A percentile compares a stretch with the other conserved stretches of the same genome.
Evolutionary conservation across 805 yeast species (phyloP).

Genomic region (Saturnispora dispora): DNA sequence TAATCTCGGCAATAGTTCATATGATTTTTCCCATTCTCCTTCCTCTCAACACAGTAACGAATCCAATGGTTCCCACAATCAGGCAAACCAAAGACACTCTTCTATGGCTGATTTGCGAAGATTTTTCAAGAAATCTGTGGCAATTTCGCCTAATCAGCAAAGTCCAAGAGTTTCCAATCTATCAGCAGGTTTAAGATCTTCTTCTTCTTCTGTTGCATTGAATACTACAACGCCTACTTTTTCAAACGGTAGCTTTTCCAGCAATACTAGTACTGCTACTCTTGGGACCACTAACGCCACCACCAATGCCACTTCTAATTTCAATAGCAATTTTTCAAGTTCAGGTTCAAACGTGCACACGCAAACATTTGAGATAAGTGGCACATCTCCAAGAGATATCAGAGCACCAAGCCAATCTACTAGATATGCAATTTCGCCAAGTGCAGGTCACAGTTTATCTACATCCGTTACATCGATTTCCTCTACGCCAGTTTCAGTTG

Average conservation of each 20-base stretch:
- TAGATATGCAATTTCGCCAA: conserved; percentile 10
- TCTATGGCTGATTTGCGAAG: conserved; percentile 73
- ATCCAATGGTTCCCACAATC: conserved; percentile 17
- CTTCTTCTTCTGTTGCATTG: conserved; percentile 19
- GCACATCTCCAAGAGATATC: conserved; percentile 10
- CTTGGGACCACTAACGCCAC: conserved; percentile 8
- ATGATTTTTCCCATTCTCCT: conserved; percentile 20
- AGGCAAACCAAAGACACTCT: conserved; percentile 49
- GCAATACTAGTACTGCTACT: conserved; percentile 10
- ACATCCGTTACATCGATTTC: conserved; percentile 11
- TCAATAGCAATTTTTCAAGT: background rate
- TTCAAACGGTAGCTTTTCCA: conserved; percentile 10
- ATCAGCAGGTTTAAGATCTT: conserved; percentile 29
- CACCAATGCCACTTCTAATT: conserved; percentile 4
- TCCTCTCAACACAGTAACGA: conserved; percentile 26
- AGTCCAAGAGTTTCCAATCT: conserved; percentile 27
- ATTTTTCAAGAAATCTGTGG: conserved; percentile 47
- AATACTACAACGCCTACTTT: conserved; percentile 12
- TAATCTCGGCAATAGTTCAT: background rate
- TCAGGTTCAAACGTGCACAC: background rate
- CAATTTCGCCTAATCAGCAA: conserved; percentile 14
- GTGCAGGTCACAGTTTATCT: conserved; percentile 8
- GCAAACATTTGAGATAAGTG: background rate
- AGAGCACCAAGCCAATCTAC: conserved; percentile 1
- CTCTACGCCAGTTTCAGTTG: conserved; percentile 21